Conservation (phyloP, 352 stramenopile genomes). For the Phytophthora sojae region DNA sequence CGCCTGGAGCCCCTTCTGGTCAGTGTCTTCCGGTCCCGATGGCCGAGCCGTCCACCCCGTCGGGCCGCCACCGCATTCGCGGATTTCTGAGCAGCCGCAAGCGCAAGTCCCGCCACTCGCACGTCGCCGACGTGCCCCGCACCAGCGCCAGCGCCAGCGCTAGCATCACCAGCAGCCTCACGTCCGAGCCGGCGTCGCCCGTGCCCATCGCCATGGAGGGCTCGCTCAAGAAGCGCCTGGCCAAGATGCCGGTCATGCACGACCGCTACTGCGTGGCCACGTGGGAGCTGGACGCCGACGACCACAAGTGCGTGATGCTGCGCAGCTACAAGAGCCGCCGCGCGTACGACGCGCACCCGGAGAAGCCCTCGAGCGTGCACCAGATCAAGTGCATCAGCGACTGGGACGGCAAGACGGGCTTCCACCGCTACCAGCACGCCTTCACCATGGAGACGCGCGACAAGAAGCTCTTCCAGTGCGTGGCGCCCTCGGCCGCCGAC, state of each 20-base stretch:
- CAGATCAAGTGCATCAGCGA: slow-evolving; percentile 76
- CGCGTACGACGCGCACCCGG: slow-evolving; percentile 51
- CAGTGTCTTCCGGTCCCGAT: not conserved
- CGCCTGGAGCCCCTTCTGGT: not conserved
- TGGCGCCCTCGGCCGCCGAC: slow-evolving; percentile 54
- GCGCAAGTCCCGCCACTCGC: slow-evolving; percentile 14
- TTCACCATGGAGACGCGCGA: slow-evolving; percentile 81
- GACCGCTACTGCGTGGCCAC: slow-evolving; percentile 86
- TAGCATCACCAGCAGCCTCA: slow-evolving; percentile 25
- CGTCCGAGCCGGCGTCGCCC: slow-evolving; percentile 4
- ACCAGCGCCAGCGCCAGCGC: slow-evolving; percentile 11
- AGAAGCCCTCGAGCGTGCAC: slow-evolving; percentile 63
- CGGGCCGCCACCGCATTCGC: slow-evolving; percentile 23
- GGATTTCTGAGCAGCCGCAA: slow-evolving; percentile 31
- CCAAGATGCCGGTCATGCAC: slow-evolving; percentile 81
- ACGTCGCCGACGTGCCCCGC: slow-evolving; percentile 5
- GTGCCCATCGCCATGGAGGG: slow-evolving; percentile 58
- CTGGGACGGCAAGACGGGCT: slow-evolving; percentile 81
- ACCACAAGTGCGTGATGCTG: slow-evolving; percentile 68
- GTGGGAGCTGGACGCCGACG: slow-evolving; percentile 59
- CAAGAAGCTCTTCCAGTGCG: slow-evolving; percentile 80
- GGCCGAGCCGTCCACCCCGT: not conserved
- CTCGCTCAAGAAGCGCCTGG: slow-evolving; percentile 73
- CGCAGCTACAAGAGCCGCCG: slow-evolving; percentile 73
- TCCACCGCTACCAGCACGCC: slow-evolving; percentile 75